phyloP scores from a whole-genome alignment of 2,329 filamentous ascomycete species.

The Graphilbum fragrans region DNA sequence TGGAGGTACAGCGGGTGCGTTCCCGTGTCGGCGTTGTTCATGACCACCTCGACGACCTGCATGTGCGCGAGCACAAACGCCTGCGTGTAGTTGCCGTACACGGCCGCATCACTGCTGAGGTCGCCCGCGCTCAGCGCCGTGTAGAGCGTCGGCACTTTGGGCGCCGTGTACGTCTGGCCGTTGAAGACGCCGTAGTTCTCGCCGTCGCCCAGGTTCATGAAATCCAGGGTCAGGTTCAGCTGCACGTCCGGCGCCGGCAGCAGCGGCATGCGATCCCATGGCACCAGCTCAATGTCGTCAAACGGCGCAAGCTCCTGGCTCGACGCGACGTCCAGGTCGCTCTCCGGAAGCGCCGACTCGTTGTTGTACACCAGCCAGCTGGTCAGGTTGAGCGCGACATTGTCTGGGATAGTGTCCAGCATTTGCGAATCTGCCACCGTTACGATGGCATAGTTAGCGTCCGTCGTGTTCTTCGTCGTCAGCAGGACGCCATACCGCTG shows the following conservation, averaged over 20 bases:
- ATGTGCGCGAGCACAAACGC: conserved; percentile 55
- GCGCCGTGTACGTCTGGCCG: conserved; percentile 60
- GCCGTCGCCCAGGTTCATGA: conserved; percentile 44
- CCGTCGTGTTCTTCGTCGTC: conserved; percentile 50
- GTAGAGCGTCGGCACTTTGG: conserved; percentile 70
- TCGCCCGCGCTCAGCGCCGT: conserved; percentile 44
- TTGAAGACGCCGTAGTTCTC: conserved; percentile 53
- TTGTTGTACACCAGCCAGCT: conserved; percentile 51
- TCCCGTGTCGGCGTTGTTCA: conserved; percentile 62
- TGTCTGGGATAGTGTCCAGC: conserved; percentile 55
- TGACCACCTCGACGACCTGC: conserved; percentile 58
- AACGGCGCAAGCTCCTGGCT: conserved; percentile 48
- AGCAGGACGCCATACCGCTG: conserved; percentile 52
- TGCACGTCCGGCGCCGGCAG: conserved; percentile 48
- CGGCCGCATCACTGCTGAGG: conserved; percentile 40
- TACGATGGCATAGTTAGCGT: conserved; percentile 54
- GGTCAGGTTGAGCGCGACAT: conserved; percentile 55
- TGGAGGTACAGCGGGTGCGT: conserved; percentile 71
- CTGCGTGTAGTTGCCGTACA: conserved; percentile 58
- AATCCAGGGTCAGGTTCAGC: conserved; percentile 50
- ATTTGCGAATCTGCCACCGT: conserved; percentile 31
- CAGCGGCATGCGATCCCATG: conserved; percentile 50
- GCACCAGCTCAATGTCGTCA: conserved; percentile 62
- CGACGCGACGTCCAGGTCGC: not conserved
- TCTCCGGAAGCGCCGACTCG: conserved; percentile 30